Evolutionary conservation across 2,329 filamentous ascomycete species (phyloP).

Genomic region (Aquanectria penicillioides): DNA sequence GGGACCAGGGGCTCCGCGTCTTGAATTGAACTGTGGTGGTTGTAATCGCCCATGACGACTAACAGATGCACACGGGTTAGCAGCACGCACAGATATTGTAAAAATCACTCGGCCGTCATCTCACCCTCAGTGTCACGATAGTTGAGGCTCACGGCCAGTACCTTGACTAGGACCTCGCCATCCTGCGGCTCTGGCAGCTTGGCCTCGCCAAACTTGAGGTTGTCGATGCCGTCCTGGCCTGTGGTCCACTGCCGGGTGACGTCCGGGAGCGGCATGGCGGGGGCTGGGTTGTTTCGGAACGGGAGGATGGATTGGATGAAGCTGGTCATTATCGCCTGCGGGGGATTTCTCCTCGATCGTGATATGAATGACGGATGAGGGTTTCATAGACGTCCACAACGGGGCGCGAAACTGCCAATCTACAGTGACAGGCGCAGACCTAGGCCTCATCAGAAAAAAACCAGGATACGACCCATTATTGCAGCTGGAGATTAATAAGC

Average conservation of each 20-base stretch:
- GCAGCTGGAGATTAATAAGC: background rate
- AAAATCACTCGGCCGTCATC: background rate
- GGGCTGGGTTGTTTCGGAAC: conserved; percentile 29
- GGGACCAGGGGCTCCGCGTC: conserved; percentile 62
- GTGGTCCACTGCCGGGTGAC: conserved; percentile 64
- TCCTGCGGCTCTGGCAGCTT: conserved; percentile 58
- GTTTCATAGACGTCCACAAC: too few species aligned
- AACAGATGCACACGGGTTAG: background rate
- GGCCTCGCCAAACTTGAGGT: conserved; percentile 56
- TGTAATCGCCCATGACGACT: conserved; percentile 75
- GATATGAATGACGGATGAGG: conserved; percentile 9
- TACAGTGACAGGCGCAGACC: background rate
- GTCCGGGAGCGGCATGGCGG: conserved; percentile 31
- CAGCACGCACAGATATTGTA: too few species aligned
- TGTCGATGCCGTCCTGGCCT: conserved; percentile 64
- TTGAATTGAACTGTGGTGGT: conserved; percentile 67
- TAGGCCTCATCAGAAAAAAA: conserved; percentile 2
- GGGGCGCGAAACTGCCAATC: too few species aligned
- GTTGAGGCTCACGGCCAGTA: conserved; percentile 59
- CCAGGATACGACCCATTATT: background rate
- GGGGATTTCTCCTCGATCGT: background rate
- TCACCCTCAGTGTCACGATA: conserved; percentile 61
- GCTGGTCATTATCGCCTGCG: conserved; percentile 25
- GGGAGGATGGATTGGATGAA: conserved; percentile 36
- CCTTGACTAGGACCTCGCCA: conserved; percentile 62